Base-by-base conservation (phyloP, 352 stramenopile species). In the Globisporangium ultimum region DNA sequence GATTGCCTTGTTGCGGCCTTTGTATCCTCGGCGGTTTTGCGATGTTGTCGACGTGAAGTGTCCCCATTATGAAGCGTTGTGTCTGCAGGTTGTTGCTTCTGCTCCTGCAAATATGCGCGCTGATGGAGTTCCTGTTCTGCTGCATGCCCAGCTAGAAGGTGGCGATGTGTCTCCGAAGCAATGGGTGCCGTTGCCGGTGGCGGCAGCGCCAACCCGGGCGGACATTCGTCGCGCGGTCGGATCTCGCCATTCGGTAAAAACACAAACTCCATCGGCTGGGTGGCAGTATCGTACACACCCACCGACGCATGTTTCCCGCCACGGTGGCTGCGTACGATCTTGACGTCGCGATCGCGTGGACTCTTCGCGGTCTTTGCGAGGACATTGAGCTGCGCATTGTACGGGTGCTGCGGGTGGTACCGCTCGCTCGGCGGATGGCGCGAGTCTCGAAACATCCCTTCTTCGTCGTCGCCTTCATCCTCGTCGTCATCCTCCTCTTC, bases 201-300 rank as follows among this genome's bases (percentile, higher is more conserved):
- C 8, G 78, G 78, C 47, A 87, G 55, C 48, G 55, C 60, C n/a
- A 87, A 53, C 1, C 70, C 77, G 2, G 68, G 61, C 5, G 74
- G 70, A 51, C 78, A 87, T 58, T 90, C 76, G 48, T 90, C 74
- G 17, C 74, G 60, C 5, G 76, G 58, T 45, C 70, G 66, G 54
- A 90, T 88, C 68, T 90, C 78, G 17, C 80, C 80, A 2, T 64
- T 86, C 45, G 78, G 67, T 60, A 88, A 24, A 43, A 74, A 84
- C 22, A 90, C 78, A 43, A 90, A 64, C 61, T 88, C 76, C 74
- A 90, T 84, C 3, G 74, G 76, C 12, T 58, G 60, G 18, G 21
- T 32, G 40, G 15, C 51, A 41, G 20, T 66, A 45, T 46, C 59
- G 49, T 18, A 60, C 50, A 49, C 60, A 55, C 20, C 48, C 45